Evolutionary conservation across 257 asterid species (phyloP), one percentile per base, ranked within the genome.

Genomic region (Nicotiana tabacum): DNA sequence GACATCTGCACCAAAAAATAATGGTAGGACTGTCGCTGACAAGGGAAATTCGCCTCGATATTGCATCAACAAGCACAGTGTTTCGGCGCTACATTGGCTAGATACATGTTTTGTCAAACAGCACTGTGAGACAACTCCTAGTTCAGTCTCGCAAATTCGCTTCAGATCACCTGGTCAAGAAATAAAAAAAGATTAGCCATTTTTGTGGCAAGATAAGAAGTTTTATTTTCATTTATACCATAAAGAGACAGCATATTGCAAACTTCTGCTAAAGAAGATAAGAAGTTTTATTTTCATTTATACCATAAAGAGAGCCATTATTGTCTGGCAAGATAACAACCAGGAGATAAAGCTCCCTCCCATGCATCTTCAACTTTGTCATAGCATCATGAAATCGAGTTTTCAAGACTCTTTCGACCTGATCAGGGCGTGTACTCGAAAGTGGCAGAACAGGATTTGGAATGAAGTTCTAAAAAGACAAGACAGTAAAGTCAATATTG

Each of bases 91-190:
- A 96, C 98, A 86, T 96, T 96, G 17, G 99, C 99, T 46, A 96
- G 97, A 35, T 35, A 35, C 39, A 80, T 96, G 97, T 90, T 96
- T 94, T 61, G 92, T 93, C 88, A 96, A 87, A 86, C 99, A 96
- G 87, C 99, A 96, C 64, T 94, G 99, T 39, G 99, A 96, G 15
- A 96, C 98, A n/a, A 96, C 90, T n/a, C 99, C 99, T 18, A 96
- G 98, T 21, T 96, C 97, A 0, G 98, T 96, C 89, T 96, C 99
- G 69, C 99, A 96, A 72, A 96, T 96, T 51, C 97, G 89, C 81
- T 96, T 96, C 84, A 96, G 84, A 81, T 94, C 97, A 85, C 99
- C 99, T 94, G 81, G 66, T 57, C 18, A 43, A 24, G 24, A 51
- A 83, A 62, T 8, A 65, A 56, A 24, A 56, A 24, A 39, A 1